phyloP scores from a whole-genome alignment of 306 rosid species.

The Lathyrus oleraceus region DNA sequence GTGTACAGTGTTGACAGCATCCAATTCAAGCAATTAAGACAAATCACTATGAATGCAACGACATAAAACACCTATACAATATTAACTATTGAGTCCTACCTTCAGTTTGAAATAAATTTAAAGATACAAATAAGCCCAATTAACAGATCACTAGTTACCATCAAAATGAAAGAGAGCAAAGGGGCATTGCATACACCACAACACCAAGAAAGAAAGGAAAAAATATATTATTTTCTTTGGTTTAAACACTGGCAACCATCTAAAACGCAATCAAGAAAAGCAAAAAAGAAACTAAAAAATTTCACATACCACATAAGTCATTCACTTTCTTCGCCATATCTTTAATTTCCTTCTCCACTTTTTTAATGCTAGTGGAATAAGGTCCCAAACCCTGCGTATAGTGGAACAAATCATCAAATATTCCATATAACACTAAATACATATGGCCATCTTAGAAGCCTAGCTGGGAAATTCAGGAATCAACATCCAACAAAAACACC shows the following conservation, averaged over 20 bases:
- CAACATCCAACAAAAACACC: not conserved
- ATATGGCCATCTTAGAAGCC: slow-evolving; percentile 6
- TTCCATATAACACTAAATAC: not conserved
- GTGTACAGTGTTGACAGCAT: slow-evolving; percentile 2
- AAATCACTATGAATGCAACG: slow-evolving; percentile 8
- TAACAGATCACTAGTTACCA: slow-evolving; percentile 5
- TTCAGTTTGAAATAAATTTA: not conserved
- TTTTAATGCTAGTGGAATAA: slow-evolving; percentile 78
- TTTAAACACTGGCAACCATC: slow-evolving; percentile 9
- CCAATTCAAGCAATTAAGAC: slow-evolving; percentile 11
- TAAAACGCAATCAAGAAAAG: slow-evolving; percentile 7
- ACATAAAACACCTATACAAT: slow-evolving; percentile 13
- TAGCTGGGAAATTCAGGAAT: not conserved
- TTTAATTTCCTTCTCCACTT: slow-evolving; percentile 88
- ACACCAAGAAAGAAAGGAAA: not conserved
- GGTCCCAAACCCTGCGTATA: slow-evolving; percentile 90
- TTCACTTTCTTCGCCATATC: slow-evolving; percentile 97
- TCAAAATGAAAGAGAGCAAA: not conserved
- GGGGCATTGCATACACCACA: not conserved
- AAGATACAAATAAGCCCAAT: not conserved
- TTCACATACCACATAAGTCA: slow-evolving; percentile 76
- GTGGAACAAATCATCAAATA: not conserved
- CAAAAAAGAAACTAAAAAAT: slow-evolving; percentile 14
- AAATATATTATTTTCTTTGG: not conserved
- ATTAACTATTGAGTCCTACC: slow-evolving; percentile 15